Evolutionary conservation across 2,329 filamentous ascomycete genomes (phyloP), one percentile per base, ranked within the genome.

Genomic region (Microcyclosporella mali): DNA sequence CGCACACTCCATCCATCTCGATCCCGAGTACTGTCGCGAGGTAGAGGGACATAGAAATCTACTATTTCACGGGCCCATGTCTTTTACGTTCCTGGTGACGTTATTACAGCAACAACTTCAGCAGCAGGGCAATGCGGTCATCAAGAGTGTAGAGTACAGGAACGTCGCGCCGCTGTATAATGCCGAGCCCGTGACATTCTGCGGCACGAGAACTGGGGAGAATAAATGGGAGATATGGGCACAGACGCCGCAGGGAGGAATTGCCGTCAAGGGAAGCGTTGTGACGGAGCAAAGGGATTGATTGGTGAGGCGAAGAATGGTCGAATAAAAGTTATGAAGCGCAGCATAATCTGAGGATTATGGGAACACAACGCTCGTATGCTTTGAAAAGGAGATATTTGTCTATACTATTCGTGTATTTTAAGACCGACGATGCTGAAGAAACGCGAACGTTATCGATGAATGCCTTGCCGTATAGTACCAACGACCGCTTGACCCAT

Each of bases 1-100:
- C 65, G 87, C 88, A 1, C 92, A 98, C 66, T 73, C 77, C 12
- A 95, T 98, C 55, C 92, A 98, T 66, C 73, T 94, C 16, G 85
- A 95, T 63, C 75, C 74, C 1, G 60, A 73, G 33, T 94, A 87
- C 66, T 81, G 81, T 39, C 74, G 75, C 30, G 69, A 77, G 10
- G 70, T 81, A 10, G 92, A 97, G 64, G 85, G 85, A 9, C 82
- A 94, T 61, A 74, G 74, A 4, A 77, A 81, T 47, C 70, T 88
- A 18, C 74, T 97, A 12, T 85, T 97, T 42, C 92, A 97, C 58
- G 92, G 92, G 0, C 90, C 92, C 1, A 70, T 98, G 41, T 81
- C 79, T 1, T 73, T 94, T 31, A 82, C 83, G 0, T 70, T 97
- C 4, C 81, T 95, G 72, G 71, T 94, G 28, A 77, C 79, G 12